Base-by-base conservation (phyloP, 768 basidiomycete species). In the Lactarius sp. region DNA sequence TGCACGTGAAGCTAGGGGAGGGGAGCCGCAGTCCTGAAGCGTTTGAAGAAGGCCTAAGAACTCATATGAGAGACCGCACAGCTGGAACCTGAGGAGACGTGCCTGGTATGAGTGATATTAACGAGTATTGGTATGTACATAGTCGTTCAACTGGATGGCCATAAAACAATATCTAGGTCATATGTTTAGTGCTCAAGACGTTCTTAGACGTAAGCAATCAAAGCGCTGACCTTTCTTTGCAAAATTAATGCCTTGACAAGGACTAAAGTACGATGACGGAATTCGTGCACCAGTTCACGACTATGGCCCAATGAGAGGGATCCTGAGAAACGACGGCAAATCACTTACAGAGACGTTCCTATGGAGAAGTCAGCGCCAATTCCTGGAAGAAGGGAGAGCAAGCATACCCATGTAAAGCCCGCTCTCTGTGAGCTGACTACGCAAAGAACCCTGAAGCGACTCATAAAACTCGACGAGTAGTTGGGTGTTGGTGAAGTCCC, bases 71-170 rank as follows among this genome's bases (percentile, higher is more conserved):
- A 7, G n/a, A 16, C 9, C 1, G 39, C n/a, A 33, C 16, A 5
- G 6, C 20, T 14, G 50, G 22, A 60, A 42, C 18, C 22, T 13
- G n/a, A 41, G 44, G 13, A 36, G 7, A 70, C 81, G 52, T 56
- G 92, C 92, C 90, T 10, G 96, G 96, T 64, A 98, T 81, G 8
- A 98, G 80, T 0, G 96, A 94, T 52, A 97, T 83, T n/a, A 98
- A 80, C 0, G 94, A 96, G 73, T 99, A 99, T 73, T 99, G 97
- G 71, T 93, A 98, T 31, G 94, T 98, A 77, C 96, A 98, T 20
- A 99, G 77, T 52, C 87, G 86, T 75, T 99, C 97, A 2, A 98
- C 96, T 0, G 96, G 96, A 71, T 96, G 92, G 6, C 95, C 95
- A 70, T 84, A 97, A 74, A 99, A 95, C 87, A 98, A 89, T 62